phyloP scores from a whole-genome alignment of 2,329 filamentous ascomycete species.

The Achaetomium macrosporum region DNA sequence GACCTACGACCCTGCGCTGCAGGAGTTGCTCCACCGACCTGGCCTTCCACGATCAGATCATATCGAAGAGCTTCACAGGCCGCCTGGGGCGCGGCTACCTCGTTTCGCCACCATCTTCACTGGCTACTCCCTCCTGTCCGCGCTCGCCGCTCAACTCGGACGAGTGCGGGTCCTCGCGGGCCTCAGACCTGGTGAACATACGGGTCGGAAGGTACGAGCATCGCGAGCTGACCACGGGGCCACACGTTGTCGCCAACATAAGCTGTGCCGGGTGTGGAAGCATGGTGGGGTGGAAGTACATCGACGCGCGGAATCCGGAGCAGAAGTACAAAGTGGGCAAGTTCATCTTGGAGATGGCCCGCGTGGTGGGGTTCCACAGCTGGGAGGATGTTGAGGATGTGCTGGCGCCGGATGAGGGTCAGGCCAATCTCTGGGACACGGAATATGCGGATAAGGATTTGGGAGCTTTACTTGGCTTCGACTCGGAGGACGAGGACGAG shows the following conservation, averaged over 20 bases:
- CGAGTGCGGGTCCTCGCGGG: too few species aligned
- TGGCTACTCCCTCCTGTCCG: slow-evolving; percentile 11
- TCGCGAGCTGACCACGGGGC: slow-evolving; percentile 55
- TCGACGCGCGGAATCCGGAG: slow-evolving; percentile 52
- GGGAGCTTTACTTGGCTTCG: slow-evolving; percentile 42
- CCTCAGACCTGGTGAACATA: slow-evolving; percentile 55
- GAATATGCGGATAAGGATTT: slow-evolving; percentile 13
- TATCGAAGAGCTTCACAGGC: slow-evolving; percentile 61
- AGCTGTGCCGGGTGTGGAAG: slow-evolving; percentile 49
- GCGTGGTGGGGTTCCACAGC: slow-evolving; percentile 45
- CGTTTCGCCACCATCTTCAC: slow-evolving; percentile 32
- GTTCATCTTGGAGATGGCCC: slow-evolving; percentile 59
- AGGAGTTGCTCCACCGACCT: slow-evolving; percentile 53
- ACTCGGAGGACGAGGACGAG: slow-evolving; percentile 61
- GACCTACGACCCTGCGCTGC: slow-evolving; percentile 54
- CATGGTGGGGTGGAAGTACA: slow-evolving; percentile 63
- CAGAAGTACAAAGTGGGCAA: slow-evolving; percentile 66
- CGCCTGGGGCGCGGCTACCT: slow-evolving; percentile 60
- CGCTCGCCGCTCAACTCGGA: slow-evolving; percentile 17
- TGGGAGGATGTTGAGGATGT: slow-evolving; percentile 46
- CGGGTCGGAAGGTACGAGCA: slow-evolving; percentile 49
- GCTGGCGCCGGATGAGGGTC: slow-evolving; percentile 22
- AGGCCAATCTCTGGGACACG: slow-evolving; percentile 9
- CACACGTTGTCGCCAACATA: slow-evolving; percentile 60
- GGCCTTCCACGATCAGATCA: slow-evolving; percentile 55